Percentiles rank a stretch among this genome's conserved stretches.
Conservation (phyloP, 1,284 basidiomycete genomes). For the Coniferiporia weirii region DNA sequence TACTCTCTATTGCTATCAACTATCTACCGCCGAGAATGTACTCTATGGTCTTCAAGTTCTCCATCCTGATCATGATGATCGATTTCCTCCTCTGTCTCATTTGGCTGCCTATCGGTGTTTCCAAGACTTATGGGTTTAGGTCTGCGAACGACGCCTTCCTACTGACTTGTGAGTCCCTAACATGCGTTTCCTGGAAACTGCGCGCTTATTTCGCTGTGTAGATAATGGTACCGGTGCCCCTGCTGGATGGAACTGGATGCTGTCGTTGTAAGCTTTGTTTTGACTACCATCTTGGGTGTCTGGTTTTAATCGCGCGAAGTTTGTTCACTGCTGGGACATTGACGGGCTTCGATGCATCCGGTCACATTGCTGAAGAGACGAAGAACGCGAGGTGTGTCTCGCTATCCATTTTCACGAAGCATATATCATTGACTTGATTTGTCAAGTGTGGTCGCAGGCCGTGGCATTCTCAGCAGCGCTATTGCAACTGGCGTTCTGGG, state of each 20-base stretch:
- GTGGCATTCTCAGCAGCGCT: conserved; percentile 72
- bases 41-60: conserved; percentile 69
- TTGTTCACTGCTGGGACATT: conserved; percentile 79
- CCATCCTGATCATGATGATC: conserved; percentile 66
- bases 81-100: conserved; percentile 83
- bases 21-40: conserved; percentile 74
- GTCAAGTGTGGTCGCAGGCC: conserved; percentile 64
- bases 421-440: conserved; percentile 1
- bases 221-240: conserved; percentile 85
- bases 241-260: conserved; percentile 80
- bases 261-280: conserved; percentile 56
- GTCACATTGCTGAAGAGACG: conserved; percentile 86
- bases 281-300: conserved; percentile 15
- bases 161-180: conserved; percentile 55
- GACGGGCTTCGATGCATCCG: conserved; percentile 85
- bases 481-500: conserved; percentile 71
- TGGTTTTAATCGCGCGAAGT: conserved; percentile 33
- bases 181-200: not conserved
- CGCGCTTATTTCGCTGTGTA: conserved; percentile 26
- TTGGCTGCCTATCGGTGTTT: conserved; percentile 85
- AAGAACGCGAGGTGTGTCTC: conserved; percentile 66
- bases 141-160: conserved; percentile 77
- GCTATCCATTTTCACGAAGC: not conserved
- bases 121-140: conserved; percentile 78
- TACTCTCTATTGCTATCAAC: conserved; percentile 72